Conservation (phyloP, 2,329 filamentous ascomycete species). For the Paraconiothyrium sp. region DNA sequence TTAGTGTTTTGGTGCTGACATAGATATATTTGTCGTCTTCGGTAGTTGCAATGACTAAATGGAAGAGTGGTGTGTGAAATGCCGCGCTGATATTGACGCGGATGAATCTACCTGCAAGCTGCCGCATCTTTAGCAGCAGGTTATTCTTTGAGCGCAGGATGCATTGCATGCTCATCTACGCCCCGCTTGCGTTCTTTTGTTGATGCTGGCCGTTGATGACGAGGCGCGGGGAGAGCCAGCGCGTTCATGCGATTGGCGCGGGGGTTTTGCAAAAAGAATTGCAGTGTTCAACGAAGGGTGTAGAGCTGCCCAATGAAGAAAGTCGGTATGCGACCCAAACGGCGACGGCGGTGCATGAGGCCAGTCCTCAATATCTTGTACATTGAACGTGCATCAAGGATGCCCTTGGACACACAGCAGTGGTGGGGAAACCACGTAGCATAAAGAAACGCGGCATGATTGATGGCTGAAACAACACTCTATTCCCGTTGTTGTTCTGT, state of each 20-base stretch:
- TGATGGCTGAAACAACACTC: slow-evolving; percentile 4
- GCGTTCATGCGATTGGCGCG: background rate
- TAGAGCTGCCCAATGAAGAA: background rate
- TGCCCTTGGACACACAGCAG: background rate
- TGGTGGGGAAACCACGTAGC: background rate
- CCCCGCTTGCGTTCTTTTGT: background rate
- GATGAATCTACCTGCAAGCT: background rate
- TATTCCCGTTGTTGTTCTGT: background rate
- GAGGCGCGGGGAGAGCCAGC: background rate
- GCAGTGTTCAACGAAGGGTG: background rate
- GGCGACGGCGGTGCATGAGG: background rate
- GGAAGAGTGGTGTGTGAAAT: background rate
- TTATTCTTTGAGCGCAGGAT: background rate
- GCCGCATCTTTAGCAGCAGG: background rate
- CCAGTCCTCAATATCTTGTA: background rate
- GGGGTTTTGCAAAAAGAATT: background rate
- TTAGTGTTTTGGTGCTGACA: background rate
- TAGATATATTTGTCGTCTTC: background rate
- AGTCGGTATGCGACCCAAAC: background rate
- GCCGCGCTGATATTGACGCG: background rate
- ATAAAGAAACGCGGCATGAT: slow-evolving; percentile 6
- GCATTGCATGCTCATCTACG: background rate
- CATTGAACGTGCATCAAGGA: background rate
- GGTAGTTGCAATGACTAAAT: background rate
- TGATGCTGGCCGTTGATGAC: background rate